These are phyloP conservation scores for Candida bentonensis DNA, from an alignment of 805 yeast genomes.

Conservation along the genomic window DNA sequence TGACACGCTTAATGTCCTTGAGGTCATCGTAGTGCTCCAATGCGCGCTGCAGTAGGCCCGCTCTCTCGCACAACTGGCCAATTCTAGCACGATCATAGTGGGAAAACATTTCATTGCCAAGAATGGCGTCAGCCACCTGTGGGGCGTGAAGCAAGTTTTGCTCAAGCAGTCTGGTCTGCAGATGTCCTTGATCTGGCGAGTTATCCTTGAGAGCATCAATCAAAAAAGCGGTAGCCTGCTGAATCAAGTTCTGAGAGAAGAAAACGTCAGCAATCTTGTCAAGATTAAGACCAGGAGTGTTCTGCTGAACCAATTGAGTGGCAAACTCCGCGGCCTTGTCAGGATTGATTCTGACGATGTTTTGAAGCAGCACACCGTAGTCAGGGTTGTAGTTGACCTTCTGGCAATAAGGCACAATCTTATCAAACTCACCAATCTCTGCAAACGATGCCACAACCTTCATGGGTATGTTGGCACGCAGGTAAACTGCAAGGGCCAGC, in stretches of 20 bases:
- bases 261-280: slow-evolving; percentile 87
- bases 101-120: slow-evolving; percentile 89
- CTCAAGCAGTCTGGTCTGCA: slow-evolving; percentile 89
- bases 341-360: slow-evolving; percentile 84
- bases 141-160: slow-evolving; percentile 92
- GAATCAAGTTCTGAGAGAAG: slow-evolving; percentile 85
- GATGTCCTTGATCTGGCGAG: slow-evolving; percentile 85
- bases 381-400: slow-evolving; percentile 84
- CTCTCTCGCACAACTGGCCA: slow-evolving; percentile 86
- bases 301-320: slow-evolving; percentile 57
- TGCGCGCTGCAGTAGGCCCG: slow-evolving; percentile 93
- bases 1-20: slow-evolving; percentile 88
- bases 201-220: slow-evolving; percentile 91
- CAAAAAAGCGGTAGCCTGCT: slow-evolving; percentile 95
- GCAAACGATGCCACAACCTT: slow-evolving; percentile 89
- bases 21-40: slow-evolving; percentile 90
- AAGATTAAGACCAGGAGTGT: slow-evolving; percentile 53
- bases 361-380: slow-evolving; percentile 77
- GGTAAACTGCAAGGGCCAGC: slow-evolving; percentile 80
- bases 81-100: slow-evolving; percentile 90
- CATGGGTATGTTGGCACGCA: slow-evolving; percentile 66
- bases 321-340: slow-evolving; percentile 98
- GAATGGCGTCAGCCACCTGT: slow-evolving; percentile 97
- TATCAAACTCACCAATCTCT: slow-evolving; percentile 92
- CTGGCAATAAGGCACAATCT: slow-evolving; percentile 85